Evolutionary conservation across 176 grass and related monocot species (phyloP).

Genomic region (Rhynchospora tenuis): DNA sequence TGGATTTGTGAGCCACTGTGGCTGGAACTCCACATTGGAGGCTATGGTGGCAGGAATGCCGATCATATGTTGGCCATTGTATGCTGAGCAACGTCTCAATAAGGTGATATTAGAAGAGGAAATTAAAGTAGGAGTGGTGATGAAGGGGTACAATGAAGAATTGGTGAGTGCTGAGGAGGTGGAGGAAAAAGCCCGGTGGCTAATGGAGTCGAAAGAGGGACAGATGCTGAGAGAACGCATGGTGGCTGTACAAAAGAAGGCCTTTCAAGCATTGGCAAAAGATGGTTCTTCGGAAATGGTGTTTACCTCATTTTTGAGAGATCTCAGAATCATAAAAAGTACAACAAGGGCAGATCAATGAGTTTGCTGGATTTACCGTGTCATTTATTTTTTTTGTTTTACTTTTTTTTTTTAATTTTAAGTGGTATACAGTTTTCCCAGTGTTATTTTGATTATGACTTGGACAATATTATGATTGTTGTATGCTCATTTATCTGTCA

Average conservation of each 20-base stretch:
- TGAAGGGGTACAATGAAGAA: slow-evolving; percentile 19
- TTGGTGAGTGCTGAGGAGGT: slow-evolving; percentile 28
- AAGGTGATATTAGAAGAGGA: slow-evolving; percentile 43
- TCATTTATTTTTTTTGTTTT: too few species aligned
- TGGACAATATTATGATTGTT: too few species aligned
- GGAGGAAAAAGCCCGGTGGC: slow-evolving; percentile 9
- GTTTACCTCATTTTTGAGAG: slow-evolving; percentile 3
- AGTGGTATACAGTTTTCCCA: too few species aligned
- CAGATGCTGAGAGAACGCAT: neutral
- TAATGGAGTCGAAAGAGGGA: slow-evolving; percentile 27
- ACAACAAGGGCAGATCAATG: too few species aligned
- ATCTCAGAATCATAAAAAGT: neutral
- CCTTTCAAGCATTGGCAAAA: neutral
- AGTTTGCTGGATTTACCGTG: too few species aligned
- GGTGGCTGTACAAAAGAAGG: neutral
- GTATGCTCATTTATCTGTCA: too few species aligned
- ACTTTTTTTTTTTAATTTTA: too few species aligned
- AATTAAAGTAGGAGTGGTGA: slow-evolving; percentile 1
- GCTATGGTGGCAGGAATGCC: slow-evolving; percentile 32
- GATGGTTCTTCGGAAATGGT: neutral
- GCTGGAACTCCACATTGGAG: slow-evolving; percentile 41
- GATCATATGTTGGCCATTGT: slow-evolving; percentile 48
- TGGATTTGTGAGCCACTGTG: slow-evolving; percentile 40
- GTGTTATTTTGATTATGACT: too few species aligned
- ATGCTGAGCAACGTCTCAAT: slow-evolving; percentile 50